Percentiles rank a stretch among this genome's conserved stretches.
These are phyloP conservation scores for Trichosanthes cucumerina DNA, from an alignment of 306 rosid genomes.

Conservation along the genomic window DNA sequence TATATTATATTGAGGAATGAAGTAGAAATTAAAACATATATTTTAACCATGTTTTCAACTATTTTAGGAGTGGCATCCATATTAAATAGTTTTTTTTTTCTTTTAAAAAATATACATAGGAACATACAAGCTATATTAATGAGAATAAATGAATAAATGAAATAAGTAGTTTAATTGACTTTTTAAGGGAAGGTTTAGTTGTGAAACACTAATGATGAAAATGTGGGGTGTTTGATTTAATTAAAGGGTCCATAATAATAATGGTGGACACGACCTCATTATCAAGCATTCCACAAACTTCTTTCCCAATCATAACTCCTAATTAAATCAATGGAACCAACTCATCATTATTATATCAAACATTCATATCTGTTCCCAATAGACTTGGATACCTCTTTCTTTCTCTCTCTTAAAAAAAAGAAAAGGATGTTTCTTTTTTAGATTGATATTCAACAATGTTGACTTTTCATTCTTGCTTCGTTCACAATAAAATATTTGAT, in stretches of 20 bases:
- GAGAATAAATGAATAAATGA: too few relatives aligned
- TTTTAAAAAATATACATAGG: too few relatives aligned
- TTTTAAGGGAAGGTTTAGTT: neutral
- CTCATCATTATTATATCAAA: neutral
- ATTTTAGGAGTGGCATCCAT: too few relatives aligned
- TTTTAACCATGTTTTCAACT: too few relatives aligned
- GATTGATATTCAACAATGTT: neutral
- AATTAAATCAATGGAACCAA: neutral
- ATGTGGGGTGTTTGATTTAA: neutral
- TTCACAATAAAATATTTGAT: neutral
- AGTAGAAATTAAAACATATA: too few relatives aligned
- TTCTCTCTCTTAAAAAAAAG: neutral
- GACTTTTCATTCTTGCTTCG: neutral
- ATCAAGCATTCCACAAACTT: neutral
- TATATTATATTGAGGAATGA: too few relatives aligned
- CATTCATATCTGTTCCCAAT: neutral
- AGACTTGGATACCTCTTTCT: neutral
- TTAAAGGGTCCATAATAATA: neutral
- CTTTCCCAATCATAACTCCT: neutral
- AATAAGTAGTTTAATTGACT: neutral
- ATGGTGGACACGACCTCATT: neutral
- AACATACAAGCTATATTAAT: too few relatives aligned
- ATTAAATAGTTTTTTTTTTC: too few relatives aligned
- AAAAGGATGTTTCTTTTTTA: neutral
- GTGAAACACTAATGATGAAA: neutral